Conservation (phyloP, 345 rosid genomes). For the Salix exigua region DNA sequence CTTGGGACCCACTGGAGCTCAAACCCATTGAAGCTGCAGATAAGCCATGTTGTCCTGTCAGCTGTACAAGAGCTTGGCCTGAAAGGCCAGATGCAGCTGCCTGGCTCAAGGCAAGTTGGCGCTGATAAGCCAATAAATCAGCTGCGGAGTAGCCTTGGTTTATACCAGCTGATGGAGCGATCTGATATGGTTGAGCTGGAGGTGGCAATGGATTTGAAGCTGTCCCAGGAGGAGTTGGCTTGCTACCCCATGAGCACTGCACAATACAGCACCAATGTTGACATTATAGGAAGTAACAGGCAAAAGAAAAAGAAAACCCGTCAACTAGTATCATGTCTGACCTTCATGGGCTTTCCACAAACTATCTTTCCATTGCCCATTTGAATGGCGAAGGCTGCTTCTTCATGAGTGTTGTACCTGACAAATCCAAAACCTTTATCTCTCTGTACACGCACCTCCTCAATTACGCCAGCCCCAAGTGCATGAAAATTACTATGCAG, state of each 20-base stretch:
- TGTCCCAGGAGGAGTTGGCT: slow-evolving; percentile 86
- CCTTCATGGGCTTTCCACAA: slow-evolving; percentile 89
- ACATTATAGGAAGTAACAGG: slow-evolving; percentile 7
- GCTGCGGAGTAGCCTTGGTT: slow-evolving; percentile 48
- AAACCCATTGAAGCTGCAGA: slow-evolving; percentile 79
- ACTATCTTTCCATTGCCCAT: slow-evolving; percentile 74
- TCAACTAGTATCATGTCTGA: slow-evolving; percentile 15
- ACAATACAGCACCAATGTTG: not conserved
- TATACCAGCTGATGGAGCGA: slow-evolving; percentile 62
- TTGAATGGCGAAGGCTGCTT: slow-evolving; percentile 90
- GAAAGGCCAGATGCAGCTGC: slow-evolving; percentile 61
- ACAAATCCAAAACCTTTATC: slow-evolving; percentile 98
- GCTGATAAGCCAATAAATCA: slow-evolving; percentile 73
- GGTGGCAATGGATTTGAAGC: slow-evolving; percentile 93
- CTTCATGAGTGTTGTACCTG: slow-evolving; percentile 78
- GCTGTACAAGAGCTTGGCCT: slow-evolving; percentile 33
- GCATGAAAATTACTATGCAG: slow-evolving; percentile 87
- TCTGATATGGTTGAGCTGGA: slow-evolving; percentile 48
- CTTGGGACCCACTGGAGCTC: slow-evolving; percentile 77
- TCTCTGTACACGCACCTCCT: slow-evolving; percentile 91
- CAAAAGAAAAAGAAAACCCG: not conserved
- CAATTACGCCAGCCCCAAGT: slow-evolving; percentile 85
- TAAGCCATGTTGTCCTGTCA: slow-evolving; percentile 46
- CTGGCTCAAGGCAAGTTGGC: slow-evolving; percentile 75
- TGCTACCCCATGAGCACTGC: slow-evolving; percentile 96